These are phyloP conservation scores for Penicillium italicum DNA, from an alignment of 2,329 filamentous ascomycete species.

Conservation along the genomic window DNA sequence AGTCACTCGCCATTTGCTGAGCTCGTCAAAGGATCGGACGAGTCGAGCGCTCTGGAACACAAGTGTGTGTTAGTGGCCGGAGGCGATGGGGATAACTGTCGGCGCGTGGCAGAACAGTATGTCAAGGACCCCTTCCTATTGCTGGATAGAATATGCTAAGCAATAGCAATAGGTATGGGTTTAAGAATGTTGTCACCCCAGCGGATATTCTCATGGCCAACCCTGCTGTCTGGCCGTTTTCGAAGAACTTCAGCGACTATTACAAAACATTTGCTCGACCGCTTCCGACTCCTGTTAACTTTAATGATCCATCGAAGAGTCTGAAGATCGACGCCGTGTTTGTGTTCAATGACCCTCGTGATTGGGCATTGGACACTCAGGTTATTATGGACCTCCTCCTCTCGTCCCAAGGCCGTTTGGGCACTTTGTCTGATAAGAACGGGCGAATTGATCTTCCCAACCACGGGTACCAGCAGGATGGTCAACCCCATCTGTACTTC, in stretches of 20 bases:
- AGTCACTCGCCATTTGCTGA: constrained; percentile 86
- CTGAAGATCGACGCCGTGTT: constrained; percentile 86
- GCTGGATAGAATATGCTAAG: not conserved
- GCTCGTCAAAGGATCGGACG: constrained; percentile 58
- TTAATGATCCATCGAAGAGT: constrained; percentile 45
- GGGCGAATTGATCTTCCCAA: constrained; percentile 62
- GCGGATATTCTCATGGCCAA: constrained; percentile 75
- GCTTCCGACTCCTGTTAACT: constrained; percentile 35
- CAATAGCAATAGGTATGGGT: constrained; percentile 57
- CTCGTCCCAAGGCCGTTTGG: constrained; percentile 72
- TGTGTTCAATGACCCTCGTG: constrained; percentile 91
- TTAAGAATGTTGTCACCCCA: constrained; percentile 77
- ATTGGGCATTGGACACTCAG: constrained; percentile 90
- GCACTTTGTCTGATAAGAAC: constrained; percentile 73
- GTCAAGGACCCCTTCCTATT: constrained; percentile 3
- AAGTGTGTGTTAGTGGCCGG: constrained; percentile 74
- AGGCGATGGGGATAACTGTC: constrained; percentile 63
- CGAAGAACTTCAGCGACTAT: constrained; percentile 59
- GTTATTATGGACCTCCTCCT: constrained; percentile 79
- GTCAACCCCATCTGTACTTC: constrained; percentile 78
- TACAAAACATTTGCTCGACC: constrained; percentile 51
- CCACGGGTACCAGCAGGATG: constrained; percentile 75
- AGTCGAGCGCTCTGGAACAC: constrained; percentile 52
- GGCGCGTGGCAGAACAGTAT: constrained; percentile 67
- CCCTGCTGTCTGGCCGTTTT: constrained; percentile 79